Base-by-base conservation (phyloP, 352 stramenopile species). In the Lagenidium sp. region DNA sequence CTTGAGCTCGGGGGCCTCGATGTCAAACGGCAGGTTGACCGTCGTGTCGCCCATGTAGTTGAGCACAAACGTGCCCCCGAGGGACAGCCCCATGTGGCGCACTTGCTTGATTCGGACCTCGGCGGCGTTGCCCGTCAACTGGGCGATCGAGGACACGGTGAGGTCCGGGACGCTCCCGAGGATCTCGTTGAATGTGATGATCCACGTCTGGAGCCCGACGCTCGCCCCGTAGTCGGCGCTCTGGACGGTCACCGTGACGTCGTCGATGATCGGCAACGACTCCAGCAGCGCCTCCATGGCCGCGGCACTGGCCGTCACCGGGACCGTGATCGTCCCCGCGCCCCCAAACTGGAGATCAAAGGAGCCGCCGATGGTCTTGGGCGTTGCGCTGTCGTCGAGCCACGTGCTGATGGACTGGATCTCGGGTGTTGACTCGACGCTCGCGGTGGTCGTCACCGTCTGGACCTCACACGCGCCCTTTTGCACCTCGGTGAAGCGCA, bases 391-490 rank as follows among this genome's bases (percentile, higher is more conserved):
- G 28, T 67, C 54, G 36, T 82, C 76, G 7, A 85, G 46, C 69
- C 67, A 84, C 34, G 91, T 86, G 4, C 62, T 74, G 26, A 98
- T 81, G 0, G 65, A 82, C 55, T 97, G 84, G 5, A 97, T 70
- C 44, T 98, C 87, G 0, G 85, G 61, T 2, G 83, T 81, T 28
- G 95, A 97, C 36, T 90, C 77, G 4, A 88, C 69, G 38, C 96
- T 95, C 6, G 82, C 71, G 15, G 86, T 93, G 11, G 91, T 85
- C 2, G 81, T 85, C 26, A 98, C 76, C 0, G 86, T 97, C 68
- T 98, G 95, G 5, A 98, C 74, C 57, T 98, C 95, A 15, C 92
- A 95, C n/a, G 87, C 51, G 24, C 94, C 95, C 12, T 81, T 82
- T 15, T 88, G 75, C 2, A 92, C 41, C 39, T 89, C 61, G 0